Base-by-base conservation (phyloP, 805 yeast species). In the Zygoascus flipseniorum region DNA sequence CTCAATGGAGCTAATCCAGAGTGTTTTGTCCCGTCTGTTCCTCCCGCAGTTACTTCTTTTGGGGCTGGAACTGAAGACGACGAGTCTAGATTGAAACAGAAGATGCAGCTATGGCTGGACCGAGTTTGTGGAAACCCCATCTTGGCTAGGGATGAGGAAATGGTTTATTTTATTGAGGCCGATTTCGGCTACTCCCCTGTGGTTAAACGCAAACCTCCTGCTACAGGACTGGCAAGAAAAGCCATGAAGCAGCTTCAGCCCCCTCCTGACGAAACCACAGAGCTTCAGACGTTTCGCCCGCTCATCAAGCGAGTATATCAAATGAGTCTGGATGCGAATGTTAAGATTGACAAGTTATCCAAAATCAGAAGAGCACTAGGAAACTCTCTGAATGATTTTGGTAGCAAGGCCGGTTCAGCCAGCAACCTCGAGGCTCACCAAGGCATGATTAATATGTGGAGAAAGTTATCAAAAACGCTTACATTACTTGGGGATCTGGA, bases 221-320 rank as follows among this genome's bases (percentile, higher is more conserved):
- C 97, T 0, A 82, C 95, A 14, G 99, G 98, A 0, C 67, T 93
- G 26, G 82, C 83, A 57, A 79, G 99, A 50, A 87, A 86, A 67
- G 89, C 98, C 1, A 76, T 93, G 63, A 93, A 93, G 67, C 99
- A 93, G 66, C 76, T 90, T 46, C 84, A 86, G 43, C 87, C 95
- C 1, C 99, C 99, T 0, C 88, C 84, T 62, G 99, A 92, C 69
- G 92, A 88, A 43, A 83, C 82, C 47, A 76, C 78, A 26, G 93
- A 85, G 56, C 75, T 93, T 56, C 89, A 93, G 0, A 85, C 80
- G 50, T 89, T 90, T 67, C 74, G 99, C 57, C 99, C 99, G 1
- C 65, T 85, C 66, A 84, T 90, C 41, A 93, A 93, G 69, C 76
- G 83, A 9, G 75, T 87, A 13, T 87, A 88, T 66, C 74, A 82